Base-by-base conservation (phyloP, 2,329 filamentous ascomycete species). In the Davidsoniella eucalypti region DNA sequence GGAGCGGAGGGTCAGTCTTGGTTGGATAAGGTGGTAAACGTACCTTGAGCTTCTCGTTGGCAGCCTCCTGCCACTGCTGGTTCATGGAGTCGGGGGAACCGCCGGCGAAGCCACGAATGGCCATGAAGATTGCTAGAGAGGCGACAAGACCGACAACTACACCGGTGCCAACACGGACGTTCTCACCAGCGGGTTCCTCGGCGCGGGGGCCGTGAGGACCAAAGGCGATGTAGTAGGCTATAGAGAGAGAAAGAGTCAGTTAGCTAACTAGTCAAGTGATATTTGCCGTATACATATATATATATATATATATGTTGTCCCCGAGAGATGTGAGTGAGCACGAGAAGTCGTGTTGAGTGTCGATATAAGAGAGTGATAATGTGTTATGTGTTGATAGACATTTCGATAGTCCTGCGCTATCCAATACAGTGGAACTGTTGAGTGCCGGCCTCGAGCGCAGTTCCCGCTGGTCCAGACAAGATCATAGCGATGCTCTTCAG, bases 171-270 rank as follows among this genome's bases (percentile, higher is more conserved):
- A 96, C 73, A 66, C 81, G 88, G 68, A 78, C 76, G 67, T 74
- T 75, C 75, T 95, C 90, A 61, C 86, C 90, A 57, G 92, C 84
- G 55, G 90, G 86, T 58, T 83, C 67, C 56, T 75, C 71, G 58
- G 90, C 81, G 61, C 92, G 90, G 60, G 92, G 92, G 53, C 92
- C 92, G 69, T 98, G 92, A 63, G 88, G 82, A 58, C 92, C 92
- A 65, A 98, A 98, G 58, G 92, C 88, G 63, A 98, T 94, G 82
- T 85, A 98, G 80, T 96, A 98, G 57, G 92, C 92, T 98, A 65
- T 67, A 17, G 41, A 39, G n/a, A 18, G 38, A 21, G 16, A 43
- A 36, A 7, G 25, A 26, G 36, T 17, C 29, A 33, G 29, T 33
- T 33, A 33, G 29, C 29, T 33, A 33, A 12, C 8, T 9, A 33